These are phyloP conservation scores for Torulaspora indica DNA, from an alignment of 805 yeast genomes.

Conservation along the genomic window DNA sequence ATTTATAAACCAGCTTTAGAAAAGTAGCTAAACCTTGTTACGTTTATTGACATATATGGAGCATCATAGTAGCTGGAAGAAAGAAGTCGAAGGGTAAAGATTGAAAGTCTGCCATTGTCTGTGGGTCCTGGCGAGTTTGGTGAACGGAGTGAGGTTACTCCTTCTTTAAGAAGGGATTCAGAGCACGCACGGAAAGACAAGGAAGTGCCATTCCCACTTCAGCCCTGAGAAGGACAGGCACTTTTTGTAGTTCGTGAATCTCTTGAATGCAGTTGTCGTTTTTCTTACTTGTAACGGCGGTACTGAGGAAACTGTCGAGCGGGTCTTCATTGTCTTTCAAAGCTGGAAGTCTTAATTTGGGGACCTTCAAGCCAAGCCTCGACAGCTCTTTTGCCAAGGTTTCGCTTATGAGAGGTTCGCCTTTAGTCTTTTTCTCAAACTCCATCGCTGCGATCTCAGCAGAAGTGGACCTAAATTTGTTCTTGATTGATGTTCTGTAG, in stretches of 20 bases:
- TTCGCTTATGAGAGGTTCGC: slow-evolving; percentile 35
- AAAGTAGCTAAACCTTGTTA: slow-evolving; percentile 1
- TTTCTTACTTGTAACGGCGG: slow-evolving; percentile 56
- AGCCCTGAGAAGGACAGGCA: slow-evolving; percentile 82
- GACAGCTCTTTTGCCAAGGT: slow-evolving; percentile 47
- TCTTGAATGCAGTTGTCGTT: slow-evolving; percentile 70
- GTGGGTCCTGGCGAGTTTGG: not conserved
- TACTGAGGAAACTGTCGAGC: slow-evolving; percentile 54
- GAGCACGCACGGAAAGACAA: slow-evolving; percentile 83
- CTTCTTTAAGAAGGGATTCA: slow-evolving; percentile 67
- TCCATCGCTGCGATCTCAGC: slow-evolving; percentile 59
- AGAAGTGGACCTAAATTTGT: slow-evolving; percentile 68
- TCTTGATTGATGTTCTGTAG: slow-evolving; percentile 71
- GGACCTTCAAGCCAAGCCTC: slow-evolving; percentile 48
- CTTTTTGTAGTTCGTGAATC: slow-evolving; percentile 65
- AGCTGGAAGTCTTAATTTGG: slow-evolving; percentile 37
- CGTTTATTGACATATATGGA: slow-evolving; percentile 1
- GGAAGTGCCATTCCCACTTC: slow-evolving; percentile 96
- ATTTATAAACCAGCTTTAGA: slow-evolving; percentile 1
- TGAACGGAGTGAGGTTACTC: slow-evolving; percentile 6
- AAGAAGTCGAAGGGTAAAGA: not conserved
- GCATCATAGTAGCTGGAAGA: not conserved
- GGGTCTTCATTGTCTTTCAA: slow-evolving; percentile 33
- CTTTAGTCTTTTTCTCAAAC: slow-evolving; percentile 30
- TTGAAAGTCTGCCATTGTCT: not conserved